Evolutionary conservation across 73 alveolate genomes (phyloP).

Genomic region (Paramecium tetraurelia): DNA sequence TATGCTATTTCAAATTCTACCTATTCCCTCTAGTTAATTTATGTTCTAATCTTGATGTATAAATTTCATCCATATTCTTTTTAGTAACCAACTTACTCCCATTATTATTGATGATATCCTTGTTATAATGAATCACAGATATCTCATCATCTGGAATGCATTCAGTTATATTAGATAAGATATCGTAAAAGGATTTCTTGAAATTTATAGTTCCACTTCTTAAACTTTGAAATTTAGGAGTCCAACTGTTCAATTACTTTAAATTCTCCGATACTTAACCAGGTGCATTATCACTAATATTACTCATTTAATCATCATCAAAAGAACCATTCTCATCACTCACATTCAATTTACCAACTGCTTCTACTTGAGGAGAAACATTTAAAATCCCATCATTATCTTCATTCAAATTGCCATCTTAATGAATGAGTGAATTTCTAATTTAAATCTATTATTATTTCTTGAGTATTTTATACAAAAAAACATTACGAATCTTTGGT

Average conservation of each 20-base stretch:
- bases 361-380: background rate
- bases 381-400: background rate
- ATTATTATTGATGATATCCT: background rate
- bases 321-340: background rate
- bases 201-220: background rate
- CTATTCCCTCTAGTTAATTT: background rate
- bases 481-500: background rate
- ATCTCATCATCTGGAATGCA: background rate
- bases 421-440: background rate
- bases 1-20: background rate
- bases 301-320: conserved; percentile 3
- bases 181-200: background rate
- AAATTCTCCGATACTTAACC: background rate
- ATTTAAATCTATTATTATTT: background rate
- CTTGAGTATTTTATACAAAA: background rate
- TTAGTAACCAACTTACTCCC: background rate
- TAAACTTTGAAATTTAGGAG: background rate
- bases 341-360: background rate
- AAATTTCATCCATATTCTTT: background rate
- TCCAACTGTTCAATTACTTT: background rate
- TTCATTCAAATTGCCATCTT: background rate
- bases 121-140: background rate
- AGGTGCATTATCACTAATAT: background rate
- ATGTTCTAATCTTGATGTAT: background rate
- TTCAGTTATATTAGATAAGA: background rate